Conservation (phyloP, 1,284 basidiomycete species). For the Tilletia indica region DNA sequence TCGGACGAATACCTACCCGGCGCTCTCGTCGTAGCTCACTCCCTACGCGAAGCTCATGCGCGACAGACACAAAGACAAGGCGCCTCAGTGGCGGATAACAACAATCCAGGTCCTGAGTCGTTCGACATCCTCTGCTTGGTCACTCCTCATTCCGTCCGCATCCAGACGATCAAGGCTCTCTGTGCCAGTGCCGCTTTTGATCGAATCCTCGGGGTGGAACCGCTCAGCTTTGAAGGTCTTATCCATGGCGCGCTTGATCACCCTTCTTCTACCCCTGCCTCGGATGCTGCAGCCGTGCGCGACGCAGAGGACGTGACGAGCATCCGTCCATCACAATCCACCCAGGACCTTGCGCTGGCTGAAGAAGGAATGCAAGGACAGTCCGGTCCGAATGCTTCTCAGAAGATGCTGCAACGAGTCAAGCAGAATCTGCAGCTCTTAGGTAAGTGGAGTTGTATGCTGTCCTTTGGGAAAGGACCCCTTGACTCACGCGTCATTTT, state of each 20-base stretch:
- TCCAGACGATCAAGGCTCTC: conserved; percentile 77
- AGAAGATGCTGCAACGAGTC: neutral
- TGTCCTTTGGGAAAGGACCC: neutral
- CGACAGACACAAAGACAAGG: conserved; percentile 22
- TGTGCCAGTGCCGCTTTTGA: conserved; percentile 70
- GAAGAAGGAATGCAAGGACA: neutral
- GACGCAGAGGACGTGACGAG: neutral
- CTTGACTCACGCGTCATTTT: neutral
- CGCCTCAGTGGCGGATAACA: conserved; percentile 50
- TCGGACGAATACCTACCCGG: conserved; percentile 88
- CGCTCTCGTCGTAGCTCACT: conserved; percentile 78
- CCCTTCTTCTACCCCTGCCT: neutral
- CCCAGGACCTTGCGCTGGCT: neutral
- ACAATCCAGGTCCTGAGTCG: conserved; percentile 59
- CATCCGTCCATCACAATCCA: neutral
- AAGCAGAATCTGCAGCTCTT: conserved; percentile 15
- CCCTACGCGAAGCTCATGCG: conserved; percentile 59
- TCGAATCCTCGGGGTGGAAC: conserved; percentile 77
- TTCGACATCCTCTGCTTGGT: conserved; percentile 80
- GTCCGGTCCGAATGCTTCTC: neutral
- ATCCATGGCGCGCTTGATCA: conserved; percentile 21
- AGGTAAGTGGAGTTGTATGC: neutral
- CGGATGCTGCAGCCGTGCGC: neutral
- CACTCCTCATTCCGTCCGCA: conserved; percentile 85
- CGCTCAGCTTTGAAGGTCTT: conserved; percentile 52